phyloP scores from a whole-genome alignment of 257 asterid species.

The Echium plantagineum region DNA sequence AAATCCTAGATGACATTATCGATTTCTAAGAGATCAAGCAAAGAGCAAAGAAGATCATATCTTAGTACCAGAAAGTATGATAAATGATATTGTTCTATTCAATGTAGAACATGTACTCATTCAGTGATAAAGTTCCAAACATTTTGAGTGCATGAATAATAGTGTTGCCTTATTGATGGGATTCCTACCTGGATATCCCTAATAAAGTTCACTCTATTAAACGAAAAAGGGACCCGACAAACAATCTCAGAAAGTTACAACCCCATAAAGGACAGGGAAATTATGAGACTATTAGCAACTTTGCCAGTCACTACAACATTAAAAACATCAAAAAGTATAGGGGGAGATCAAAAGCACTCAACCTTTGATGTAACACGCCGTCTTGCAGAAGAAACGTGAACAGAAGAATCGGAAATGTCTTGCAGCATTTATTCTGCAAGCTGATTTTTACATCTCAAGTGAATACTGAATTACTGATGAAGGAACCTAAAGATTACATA shows the following conservation, averaged over 20 bases:
- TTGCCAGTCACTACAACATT: not conserved
- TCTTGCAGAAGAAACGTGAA: slow-evolving; percentile 37
- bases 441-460: slow-evolving; percentile 51
- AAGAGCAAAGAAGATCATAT: too few relatives aligned
- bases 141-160: not conserved
- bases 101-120: slow-evolving; percentile 2
- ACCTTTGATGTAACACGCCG: slow-evolving; percentile 25
- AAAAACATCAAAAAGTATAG: slow-evolving; percentile 17
- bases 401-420: slow-evolving; percentile 38
- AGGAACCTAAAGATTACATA: slow-evolving; percentile 30
- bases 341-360: slow-evolving; percentile 34
- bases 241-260: not conserved
- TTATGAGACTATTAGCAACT: not conserved
- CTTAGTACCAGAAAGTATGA: too few relatives aligned
- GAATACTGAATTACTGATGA: slow-evolving; percentile 21
- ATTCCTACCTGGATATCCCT: not conserved
- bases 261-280: not conserved
- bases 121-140: not conserved
- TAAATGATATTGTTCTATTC: not conserved
- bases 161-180: not conserved
- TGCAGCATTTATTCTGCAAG: slow-evolving; percentile 40
- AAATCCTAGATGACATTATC: not conserved
- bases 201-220: not conserved
- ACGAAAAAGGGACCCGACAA: not conserved
- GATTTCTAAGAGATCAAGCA: too few relatives aligned